These are phyloP conservation scores for Chloranthus sessilifolius DNA, from an alignment of 164 flowering plant species.

Conservation along the genomic window DNA sequence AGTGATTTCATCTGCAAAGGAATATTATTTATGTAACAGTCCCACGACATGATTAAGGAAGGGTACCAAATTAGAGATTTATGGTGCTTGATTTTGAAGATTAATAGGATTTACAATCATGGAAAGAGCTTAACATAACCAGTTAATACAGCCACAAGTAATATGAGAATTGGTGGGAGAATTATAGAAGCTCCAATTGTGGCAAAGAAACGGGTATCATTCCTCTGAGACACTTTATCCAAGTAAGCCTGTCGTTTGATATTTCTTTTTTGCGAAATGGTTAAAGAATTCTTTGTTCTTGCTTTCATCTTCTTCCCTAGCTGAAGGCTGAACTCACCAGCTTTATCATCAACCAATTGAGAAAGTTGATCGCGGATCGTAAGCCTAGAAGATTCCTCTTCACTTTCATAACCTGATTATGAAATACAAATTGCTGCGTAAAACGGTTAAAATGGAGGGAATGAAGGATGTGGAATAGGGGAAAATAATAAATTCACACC, in stretches of 20 bases:
- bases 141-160: conserved; percentile 72
- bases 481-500: background rate
- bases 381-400: conserved; percentile 31
- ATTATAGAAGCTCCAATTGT: conserved; percentile 79
- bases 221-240: conserved; percentile 78
- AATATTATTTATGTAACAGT: background rate
- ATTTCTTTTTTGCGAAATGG: conserved; percentile 88
- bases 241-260: conserved; percentile 83
- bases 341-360: conserved; percentile 53
- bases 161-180: conserved; percentile 71
- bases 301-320: conserved; percentile 73
- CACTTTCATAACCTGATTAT: conserved; percentile 58
- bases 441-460: background rate
- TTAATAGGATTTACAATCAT: conserved; percentile 24
- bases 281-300: conserved; percentile 54
- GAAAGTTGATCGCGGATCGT: conserved; percentile 73
- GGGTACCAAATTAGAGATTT: background rate
- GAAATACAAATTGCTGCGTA: background rate
- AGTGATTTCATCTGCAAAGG: background rate
- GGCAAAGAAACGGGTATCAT: conserved; percentile 77
- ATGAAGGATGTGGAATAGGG: background rate
- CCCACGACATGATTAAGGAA: background rate
- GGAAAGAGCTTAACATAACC: conserved; percentile 94
- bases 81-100: background rate
- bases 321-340: conserved; percentile 62